Conservation (phyloP, 768 basidiomycete species). For the Rhodotorula sphaerocarpa region DNA sequence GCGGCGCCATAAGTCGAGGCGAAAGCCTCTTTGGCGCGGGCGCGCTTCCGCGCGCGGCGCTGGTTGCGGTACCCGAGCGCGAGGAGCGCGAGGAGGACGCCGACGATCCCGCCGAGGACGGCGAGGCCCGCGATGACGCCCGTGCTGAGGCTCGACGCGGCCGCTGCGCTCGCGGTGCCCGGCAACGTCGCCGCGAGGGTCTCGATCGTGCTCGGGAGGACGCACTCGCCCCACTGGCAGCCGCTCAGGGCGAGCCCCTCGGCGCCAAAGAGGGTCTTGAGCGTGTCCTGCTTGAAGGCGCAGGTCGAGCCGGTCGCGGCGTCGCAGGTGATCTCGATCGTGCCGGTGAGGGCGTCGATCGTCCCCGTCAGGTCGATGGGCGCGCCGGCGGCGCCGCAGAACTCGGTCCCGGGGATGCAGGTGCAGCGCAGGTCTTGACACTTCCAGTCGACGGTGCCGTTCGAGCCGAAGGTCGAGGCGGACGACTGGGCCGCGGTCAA, state of each 20-base stretch:
- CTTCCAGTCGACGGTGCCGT: constrained; percentile 53
- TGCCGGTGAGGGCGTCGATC: constrained; percentile 60
- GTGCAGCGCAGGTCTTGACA: constrained; percentile 68
- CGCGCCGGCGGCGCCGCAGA: constrained; percentile 57
- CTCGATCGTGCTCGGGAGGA: constrained; percentile 70
- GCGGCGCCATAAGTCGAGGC: constrained; percentile 27
- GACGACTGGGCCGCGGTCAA: constrained; percentile 34
- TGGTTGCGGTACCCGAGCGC: constrained; percentile 58
- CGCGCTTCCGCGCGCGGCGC: constrained; percentile 52
- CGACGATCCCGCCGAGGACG: constrained; percentile 63
- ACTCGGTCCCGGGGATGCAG: constrained; percentile 61
- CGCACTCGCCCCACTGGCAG: constrained; percentile 83
- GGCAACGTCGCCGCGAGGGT: constrained; percentile 38
- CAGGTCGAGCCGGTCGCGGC: constrained; percentile 53
- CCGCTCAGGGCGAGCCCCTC: constrained; percentile 62
- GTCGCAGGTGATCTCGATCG: constrained; percentile 61
- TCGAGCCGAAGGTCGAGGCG: constrained; percentile 28
- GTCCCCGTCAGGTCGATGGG: constrained; percentile 41
- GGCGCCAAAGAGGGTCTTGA: constrained; percentile 64
- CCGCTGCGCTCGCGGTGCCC: constrained; percentile 42
- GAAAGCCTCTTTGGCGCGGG: constrained; percentile 43
- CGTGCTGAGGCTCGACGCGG: constrained; percentile 51
- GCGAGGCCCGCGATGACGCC: constrained; percentile 88
- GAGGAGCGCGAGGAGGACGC: constrained; percentile 55
- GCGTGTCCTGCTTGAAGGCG: constrained; percentile 62